Base-by-base conservation (phyloP, 495 filamentous ascomycete genomes). In the Penicillium lividum region DNA sequence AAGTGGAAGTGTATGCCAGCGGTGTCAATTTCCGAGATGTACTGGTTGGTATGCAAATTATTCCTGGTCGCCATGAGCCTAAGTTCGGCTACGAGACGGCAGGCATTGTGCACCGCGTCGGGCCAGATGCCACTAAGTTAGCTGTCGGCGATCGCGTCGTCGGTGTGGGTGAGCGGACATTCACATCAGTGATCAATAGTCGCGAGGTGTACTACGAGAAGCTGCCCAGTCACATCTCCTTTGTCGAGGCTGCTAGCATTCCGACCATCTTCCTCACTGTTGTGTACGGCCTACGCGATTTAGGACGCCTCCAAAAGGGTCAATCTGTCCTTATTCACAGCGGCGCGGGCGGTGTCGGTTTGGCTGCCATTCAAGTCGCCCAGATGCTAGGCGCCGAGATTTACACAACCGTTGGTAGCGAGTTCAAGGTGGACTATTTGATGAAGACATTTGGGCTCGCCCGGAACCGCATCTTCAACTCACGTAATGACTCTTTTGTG, bases 81-180 rank as follows among this genome's bases (percentile, higher is more conserved):
- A 54, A 58, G 13, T 61, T 83, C 27, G 80, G 80, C 0, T 57
- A 70, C 29, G 77, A 82, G 57, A 71, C 71, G 2, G 61, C 65
- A 10, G 80, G 80, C 3, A 57, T 79, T 34, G 65, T 82, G 11
- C 64, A 65, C 7, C 51, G 64, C 7, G 58, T 76, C 13, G 73
- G 71, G 0, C 48, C 58, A 1, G 48, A 51, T 0, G 70, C 76
- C 7, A 64, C 55, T 15, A 58, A 73, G 15, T 55, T 65, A 11
- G 54, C 65, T 5, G 22, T 22, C 22, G 82, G 82, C 1, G 71
- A 81, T 25, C 69, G 80, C 0, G 80, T 83, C 6, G 68, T 22
- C 22, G 22, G 22, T 2, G 22, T 22, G 22, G 22, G 22, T 22
- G 22, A 22, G 22, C 22, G 22, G 22, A 22, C 22, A 22, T 22